phyloP scores from a whole-genome alignment of 73 alveolate genomes.

The Effrenium voratum region DNA sequence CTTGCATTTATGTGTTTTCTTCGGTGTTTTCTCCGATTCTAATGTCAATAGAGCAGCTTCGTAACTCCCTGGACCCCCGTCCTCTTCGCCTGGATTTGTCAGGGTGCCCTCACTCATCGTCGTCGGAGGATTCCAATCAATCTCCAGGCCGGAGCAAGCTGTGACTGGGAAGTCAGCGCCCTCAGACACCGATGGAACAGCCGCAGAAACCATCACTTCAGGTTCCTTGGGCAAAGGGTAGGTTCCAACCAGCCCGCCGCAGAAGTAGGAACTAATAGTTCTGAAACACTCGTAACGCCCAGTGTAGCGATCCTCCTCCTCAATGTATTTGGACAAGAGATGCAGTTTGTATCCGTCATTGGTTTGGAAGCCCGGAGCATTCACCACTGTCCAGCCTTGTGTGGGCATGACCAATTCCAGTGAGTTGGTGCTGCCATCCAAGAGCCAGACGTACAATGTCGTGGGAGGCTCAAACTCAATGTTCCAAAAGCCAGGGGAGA shows the following conservation, averaged over 20 bases:
- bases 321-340: slow-evolving; percentile 3
- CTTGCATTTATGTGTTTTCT: no score
- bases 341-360: slow-evolving; percentile 8
- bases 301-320: neutral
- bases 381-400: neutral
- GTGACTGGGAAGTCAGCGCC: neutral
- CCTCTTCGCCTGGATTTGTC: slow-evolving; percentile 27
- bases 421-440: neutral
- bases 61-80: neutral
- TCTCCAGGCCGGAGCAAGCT: slow-evolving; percentile 1
- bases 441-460: slow-evolving; percentile 5
- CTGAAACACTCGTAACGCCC: slow-evolving; percentile 32
- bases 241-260: slow-evolving; percentile 25
- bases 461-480: slow-evolving; percentile 37
- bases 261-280: slow-evolving; percentile 39
- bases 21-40: no score
- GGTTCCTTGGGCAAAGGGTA: slow-evolving; percentile 46
- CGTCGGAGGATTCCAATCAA: neutral
- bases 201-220: neutral
- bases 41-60: neutral
- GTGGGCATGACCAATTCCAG: slow-evolving; percentile 36
- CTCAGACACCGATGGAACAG: neutral
- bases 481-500: neutral
- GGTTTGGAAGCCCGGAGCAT: slow-evolving; percentile 18
- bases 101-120: neutral